These are phyloP conservation scores for Tieghemostelium lacteum DNA, from an alignment of 78 protist genomes.

Conservation along the genomic window DNA sequence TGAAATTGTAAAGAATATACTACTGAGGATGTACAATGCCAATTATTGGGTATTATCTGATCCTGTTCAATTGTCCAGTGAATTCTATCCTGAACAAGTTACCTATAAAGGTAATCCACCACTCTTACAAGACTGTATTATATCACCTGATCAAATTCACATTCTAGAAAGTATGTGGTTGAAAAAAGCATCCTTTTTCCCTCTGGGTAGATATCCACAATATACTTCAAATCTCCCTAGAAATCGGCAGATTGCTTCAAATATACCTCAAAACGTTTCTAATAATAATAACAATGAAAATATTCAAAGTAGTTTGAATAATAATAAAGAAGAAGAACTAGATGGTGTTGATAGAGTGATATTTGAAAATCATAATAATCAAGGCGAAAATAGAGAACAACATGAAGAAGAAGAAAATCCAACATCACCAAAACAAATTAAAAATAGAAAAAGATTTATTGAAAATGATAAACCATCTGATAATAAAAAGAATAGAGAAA, in stretches of 20 bases:
- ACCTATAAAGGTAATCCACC: not conserved
- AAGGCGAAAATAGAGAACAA: not conserved
- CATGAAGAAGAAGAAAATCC: too few relatives aligned
- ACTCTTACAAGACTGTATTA: not conserved
- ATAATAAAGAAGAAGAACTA: not conserved
- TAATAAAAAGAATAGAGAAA: too few relatives aligned
- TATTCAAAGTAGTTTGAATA: not conserved
- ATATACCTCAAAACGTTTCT: not conserved
- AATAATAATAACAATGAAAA: not conserved
- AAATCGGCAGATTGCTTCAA: not conserved
- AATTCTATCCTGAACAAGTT: not conserved
- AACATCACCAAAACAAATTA: too few relatives aligned
- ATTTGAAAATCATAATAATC: not conserved
- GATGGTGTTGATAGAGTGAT: not conserved
- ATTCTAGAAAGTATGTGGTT: not conserved
- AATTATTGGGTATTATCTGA: slow-evolving; percentile 3
- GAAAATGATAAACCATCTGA: too few relatives aligned
- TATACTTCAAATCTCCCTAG: too few relatives aligned
- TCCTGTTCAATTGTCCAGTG: not conserved
- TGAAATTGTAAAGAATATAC: slow-evolving; percentile 8
- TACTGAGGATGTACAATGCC: not conserved
- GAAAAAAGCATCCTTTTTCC: not conserved
- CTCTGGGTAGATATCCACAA: too few relatives aligned
- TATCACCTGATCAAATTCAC: not conserved
- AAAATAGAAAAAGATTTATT: too few relatives aligned